A percentile compares a stretch with the other conserved stretches of the same genome.
These are phyloP conservation scores for Coprinopsis cinerea DNA, from an alignment of 768 basidiomycete species.

Conservation along the genomic window DNA sequence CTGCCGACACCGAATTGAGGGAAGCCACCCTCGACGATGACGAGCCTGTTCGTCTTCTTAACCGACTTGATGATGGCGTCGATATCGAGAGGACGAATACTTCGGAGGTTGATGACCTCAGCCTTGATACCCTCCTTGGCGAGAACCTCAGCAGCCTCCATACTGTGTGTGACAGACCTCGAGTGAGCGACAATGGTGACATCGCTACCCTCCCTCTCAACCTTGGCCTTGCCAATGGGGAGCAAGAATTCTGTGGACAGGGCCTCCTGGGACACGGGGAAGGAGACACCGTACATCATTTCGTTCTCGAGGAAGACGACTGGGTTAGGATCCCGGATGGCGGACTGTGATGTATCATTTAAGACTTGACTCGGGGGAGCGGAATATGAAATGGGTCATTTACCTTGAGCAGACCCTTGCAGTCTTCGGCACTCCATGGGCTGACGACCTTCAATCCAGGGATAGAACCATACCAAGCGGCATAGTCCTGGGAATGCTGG, in stretches of 20 bases:
- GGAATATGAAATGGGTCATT: constrained; percentile 14
- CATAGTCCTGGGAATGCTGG: constrained; percentile 97
- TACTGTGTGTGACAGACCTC: constrained; percentile 92
- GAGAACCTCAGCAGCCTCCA: constrained; percentile 90
- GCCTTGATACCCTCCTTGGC: constrained; percentile 97
- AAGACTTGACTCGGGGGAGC: background rate
- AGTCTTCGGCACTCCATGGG: constrained; percentile 98
- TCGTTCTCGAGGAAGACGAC: constrained; percentile 99
- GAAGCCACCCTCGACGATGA: constrained; percentile 98
- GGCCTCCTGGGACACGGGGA: constrained; percentile 93
- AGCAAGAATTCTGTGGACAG: constrained; percentile 93
- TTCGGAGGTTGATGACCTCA: constrained; percentile 95
- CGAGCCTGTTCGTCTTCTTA: constrained; percentile 97
- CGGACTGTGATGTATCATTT: constrained; percentile 46
- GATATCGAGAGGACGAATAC: constrained; percentile 95
- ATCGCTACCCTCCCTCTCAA: constrained; percentile 90
- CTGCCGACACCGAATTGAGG: constrained; percentile 97
- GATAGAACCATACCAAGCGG: constrained; percentile 88
- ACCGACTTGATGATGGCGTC: constrained; percentile 95
- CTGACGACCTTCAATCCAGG: constrained; percentile 97
- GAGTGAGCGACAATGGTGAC: constrained; percentile 96
- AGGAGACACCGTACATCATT: constrained; percentile 95
- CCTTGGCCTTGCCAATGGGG: constrained; percentile 96
- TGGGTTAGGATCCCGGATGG: constrained; percentile 97
- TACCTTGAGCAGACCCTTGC: constrained; percentile 96